Conservation (phyloP, 371 early-diverging fungal genomes). For the Actinomortierella wolfii region DNA sequence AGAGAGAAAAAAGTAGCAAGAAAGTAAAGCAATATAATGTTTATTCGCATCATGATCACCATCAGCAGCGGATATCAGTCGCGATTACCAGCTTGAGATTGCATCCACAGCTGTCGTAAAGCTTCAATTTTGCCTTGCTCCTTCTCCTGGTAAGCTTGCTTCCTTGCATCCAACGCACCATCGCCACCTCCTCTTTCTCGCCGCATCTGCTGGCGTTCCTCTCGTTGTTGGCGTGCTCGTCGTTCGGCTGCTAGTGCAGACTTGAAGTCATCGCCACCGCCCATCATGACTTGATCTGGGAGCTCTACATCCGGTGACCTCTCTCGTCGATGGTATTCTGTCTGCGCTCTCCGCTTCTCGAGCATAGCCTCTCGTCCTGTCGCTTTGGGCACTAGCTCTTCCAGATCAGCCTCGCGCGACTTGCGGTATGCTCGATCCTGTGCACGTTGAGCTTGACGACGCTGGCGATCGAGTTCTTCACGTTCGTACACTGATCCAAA, state of each 20-base stretch:
- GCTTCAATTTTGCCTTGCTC: conserved; percentile 50
- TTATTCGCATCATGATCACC: background rate
- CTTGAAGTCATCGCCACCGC: conserved; percentile 60
- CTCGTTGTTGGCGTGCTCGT: conserved; percentile 53
- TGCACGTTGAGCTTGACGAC: conserved; percentile 50
- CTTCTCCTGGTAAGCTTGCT: conserved; percentile 49
- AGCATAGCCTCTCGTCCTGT: conserved; percentile 79
- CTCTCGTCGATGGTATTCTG: conserved; percentile 71
- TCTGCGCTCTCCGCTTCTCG: conserved; percentile 66
- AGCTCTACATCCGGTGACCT: conserved; percentile 76
- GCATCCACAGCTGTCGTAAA: conserved; percentile 47
- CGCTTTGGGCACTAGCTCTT: conserved; percentile 83
- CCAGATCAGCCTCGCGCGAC: conserved; percentile 66
- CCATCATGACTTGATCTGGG: conserved; percentile 76
- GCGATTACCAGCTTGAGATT: conserved; percentile 37
- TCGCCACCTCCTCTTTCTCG: conserved; percentile 5
- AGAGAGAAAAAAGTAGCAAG: background rate
- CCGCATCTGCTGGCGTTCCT: conserved; percentile 44
- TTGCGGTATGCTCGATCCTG: conserved; percentile 56
- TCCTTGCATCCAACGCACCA: conserved; percentile 22
- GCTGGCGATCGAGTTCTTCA: conserved; percentile 58
- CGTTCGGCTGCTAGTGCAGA: conserved; percentile 57
- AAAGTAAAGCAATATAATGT: background rate
- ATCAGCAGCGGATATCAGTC: background rate
- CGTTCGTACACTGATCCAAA: conserved; percentile 53